Evolutionary conservation across 208 protist species (phyloP).

Genomic region (Sergeia podlipaevii): DNA sequence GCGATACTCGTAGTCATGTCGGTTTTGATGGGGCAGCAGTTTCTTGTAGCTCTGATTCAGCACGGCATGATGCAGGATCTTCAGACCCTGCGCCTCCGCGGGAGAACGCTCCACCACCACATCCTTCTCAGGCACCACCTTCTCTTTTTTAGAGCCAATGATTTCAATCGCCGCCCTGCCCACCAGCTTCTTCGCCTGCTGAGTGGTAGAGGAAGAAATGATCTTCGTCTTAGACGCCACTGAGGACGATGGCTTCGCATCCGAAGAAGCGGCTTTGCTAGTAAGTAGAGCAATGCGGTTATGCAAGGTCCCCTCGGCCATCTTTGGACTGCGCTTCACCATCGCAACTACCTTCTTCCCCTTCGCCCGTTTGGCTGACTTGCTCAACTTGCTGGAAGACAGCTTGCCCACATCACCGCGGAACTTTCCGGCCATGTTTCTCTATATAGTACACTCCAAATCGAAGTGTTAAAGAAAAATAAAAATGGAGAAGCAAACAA

Average conservation of each 20-base stretch:
- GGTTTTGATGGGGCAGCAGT: slow-evolving; percentile 60
- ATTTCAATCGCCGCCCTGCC: slow-evolving; percentile 66
- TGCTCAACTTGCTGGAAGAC: slow-evolving; percentile 55
- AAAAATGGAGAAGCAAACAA: too few relatives aligned
- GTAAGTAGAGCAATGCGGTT: slow-evolving; percentile 70
- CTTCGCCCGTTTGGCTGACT: slow-evolving; percentile 35
- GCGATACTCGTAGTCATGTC: slow-evolving; percentile 88
- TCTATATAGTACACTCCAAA: too few relatives aligned
- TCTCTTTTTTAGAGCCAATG: slow-evolving; percentile 41
- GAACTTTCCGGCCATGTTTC: slow-evolving; percentile 86
- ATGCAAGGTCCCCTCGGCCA: slow-evolving; percentile 42
- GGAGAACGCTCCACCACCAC: slow-evolving; percentile 22
- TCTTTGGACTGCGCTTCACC: slow-evolving; percentile 74
- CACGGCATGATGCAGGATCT: slow-evolving; percentile 70
- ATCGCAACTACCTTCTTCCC: slow-evolving; percentile 49
- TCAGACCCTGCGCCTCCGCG: slow-evolving; percentile 59
- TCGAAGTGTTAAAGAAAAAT: too few relatives aligned
- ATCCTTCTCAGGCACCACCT: slow-evolving; percentile 29
- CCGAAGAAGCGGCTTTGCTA: neutral
- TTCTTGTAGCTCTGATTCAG: slow-evolving; percentile 78
- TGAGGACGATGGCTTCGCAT: neutral
- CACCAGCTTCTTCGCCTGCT: slow-evolving; percentile 29
- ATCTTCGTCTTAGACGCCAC: slow-evolving; percentile 3
- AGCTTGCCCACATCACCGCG: slow-evolving; percentile 70
- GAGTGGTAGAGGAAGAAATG: neutral